Evolutionary conservation across 1,284 basidiomycete species (phyloP).

Genomic region (Cryptococcus depauperatus): DNA sequence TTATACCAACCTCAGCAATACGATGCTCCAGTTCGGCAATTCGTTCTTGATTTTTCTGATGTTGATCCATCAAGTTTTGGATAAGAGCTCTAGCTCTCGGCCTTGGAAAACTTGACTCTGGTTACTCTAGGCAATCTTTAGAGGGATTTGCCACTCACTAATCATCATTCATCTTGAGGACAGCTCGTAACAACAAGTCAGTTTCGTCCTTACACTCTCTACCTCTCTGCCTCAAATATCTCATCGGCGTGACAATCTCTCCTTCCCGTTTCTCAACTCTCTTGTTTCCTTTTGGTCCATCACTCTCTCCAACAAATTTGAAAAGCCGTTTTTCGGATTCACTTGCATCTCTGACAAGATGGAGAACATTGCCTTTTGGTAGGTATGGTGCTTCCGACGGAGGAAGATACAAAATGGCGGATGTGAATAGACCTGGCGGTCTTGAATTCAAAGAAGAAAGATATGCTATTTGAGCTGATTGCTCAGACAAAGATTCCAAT

Average conservation of each 20-base stretch:
- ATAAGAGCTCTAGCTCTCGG: background rate
- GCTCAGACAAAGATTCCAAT: slow-evolving; percentile 26
- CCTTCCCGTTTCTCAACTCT: slow-evolving; percentile 35
- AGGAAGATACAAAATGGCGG: slow-evolving; percentile 29
- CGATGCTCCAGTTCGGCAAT: slow-evolving; percentile 31
- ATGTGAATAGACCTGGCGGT: slow-evolving; percentile 33
- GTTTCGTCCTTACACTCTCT: slow-evolving; percentile 23
- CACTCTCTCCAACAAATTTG: slow-evolving; percentile 34
- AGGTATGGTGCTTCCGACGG: background rate
- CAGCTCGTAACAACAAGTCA: slow-evolving; percentile 31
- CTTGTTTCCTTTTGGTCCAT: slow-evolving; percentile 15
- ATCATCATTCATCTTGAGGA: slow-evolving; percentile 38
- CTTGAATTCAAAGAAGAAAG: slow-evolving; percentile 24
- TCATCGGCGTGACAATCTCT: slow-evolving; percentile 33
- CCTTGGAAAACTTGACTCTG: background rate
- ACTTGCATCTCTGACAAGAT: slow-evolving; percentile 38
- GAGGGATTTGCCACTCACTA: slow-evolving; percentile 23
- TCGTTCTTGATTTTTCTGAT: slow-evolving; percentile 25
- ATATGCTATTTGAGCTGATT: slow-evolving; percentile 30
- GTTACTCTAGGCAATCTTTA: background rate
- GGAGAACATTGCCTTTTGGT: slow-evolving; percentile 16
- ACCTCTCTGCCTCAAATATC: slow-evolving; percentile 14
- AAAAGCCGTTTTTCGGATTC: slow-evolving; percentile 36
- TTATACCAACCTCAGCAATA: slow-evolving; percentile 28
- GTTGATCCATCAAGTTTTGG: slow-evolving; percentile 13